Conservation (phyloP, 345 rosid genomes). For the Eucalyptus cloeziana region DNA sequence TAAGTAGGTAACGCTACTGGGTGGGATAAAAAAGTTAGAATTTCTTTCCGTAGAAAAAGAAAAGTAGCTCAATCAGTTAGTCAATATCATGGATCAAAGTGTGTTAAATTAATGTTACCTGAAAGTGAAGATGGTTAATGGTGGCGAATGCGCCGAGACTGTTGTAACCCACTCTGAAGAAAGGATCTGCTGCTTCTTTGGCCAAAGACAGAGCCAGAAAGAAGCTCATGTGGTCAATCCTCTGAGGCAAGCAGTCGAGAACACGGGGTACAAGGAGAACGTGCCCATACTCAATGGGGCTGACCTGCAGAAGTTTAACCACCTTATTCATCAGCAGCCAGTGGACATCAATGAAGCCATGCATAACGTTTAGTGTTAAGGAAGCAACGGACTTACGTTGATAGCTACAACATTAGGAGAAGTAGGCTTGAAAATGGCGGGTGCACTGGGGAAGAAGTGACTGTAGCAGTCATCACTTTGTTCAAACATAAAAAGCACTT, state of each 20-base stretch:
- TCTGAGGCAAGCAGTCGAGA: constrained; percentile 41
- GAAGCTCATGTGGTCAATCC: constrained; percentile 40
- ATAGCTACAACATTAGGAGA: constrained; percentile 40
- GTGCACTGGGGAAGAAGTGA: constrained; percentile 4
- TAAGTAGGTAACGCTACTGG: not conserved
- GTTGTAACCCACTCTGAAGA: constrained; percentile 45
- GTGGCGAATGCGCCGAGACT: constrained; percentile 44
- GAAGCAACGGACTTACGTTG: constrained; percentile 9
- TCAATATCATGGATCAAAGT: not conserved
- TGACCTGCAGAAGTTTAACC: constrained; percentile 14
- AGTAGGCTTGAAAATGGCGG: not conserved
- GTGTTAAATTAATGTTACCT: constrained; percentile 5
- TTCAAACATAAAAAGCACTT: constrained; percentile 41
- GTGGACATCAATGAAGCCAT: not conserved
- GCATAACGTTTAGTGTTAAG: not conserved
- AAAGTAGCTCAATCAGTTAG: not conserved
- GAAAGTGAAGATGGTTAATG: constrained; percentile 50
- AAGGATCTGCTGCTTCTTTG: constrained; percentile 30
- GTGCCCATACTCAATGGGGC: constrained; percentile 50
- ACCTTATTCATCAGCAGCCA: not conserved
- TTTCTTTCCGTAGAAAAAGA: not conserved
- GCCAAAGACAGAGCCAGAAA: constrained; percentile 41
- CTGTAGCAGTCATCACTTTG: constrained; percentile 13
- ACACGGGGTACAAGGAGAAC: constrained; percentile 36
- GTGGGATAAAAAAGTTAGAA: not conserved